phyloP scores from a whole-genome alignment of 176 grass and related monocot genomes.

The Aegilops sharonensis region DNA sequence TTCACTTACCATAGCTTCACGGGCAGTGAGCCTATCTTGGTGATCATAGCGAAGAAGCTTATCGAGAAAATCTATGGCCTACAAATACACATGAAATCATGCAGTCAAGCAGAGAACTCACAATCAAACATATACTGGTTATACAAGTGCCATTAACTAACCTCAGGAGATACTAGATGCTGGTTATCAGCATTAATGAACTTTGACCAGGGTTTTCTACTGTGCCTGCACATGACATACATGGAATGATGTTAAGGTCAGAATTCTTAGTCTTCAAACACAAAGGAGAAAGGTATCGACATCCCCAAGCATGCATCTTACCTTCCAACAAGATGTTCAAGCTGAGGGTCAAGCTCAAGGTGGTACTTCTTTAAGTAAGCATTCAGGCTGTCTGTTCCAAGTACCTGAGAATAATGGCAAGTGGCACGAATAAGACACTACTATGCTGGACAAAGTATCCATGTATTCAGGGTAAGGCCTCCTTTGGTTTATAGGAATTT shows the following conservation, averaged over 20 bases:
- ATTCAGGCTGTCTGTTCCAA: conserved; percentile 86
- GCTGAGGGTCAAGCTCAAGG: conserved; percentile 88
- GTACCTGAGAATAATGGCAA: conserved; percentile 57
- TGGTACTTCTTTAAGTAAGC: conserved; percentile 91
- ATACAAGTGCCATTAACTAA: conserved; percentile 25
- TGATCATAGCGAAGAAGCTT: conserved; percentile 95
- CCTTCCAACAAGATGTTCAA: conserved; percentile 98
- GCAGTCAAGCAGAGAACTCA: conserved; percentile 5
- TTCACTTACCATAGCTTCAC: conserved; percentile 91
- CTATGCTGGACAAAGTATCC: neutral
- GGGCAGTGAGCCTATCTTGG: conserved; percentile 88
- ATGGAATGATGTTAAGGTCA: conserved; percentile 16
- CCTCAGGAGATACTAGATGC: conserved; percentile 92
- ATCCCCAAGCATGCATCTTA: conserved; percentile 28
- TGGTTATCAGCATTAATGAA: conserved; percentile 95
- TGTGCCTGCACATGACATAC: conserved; percentile 58
- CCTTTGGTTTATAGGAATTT: no score
- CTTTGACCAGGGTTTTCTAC: conserved; percentile 79
- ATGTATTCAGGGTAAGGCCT: neutral
- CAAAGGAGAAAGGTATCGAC: neutral
- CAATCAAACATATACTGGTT: neutral
- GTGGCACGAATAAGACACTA: conserved; percentile 5
- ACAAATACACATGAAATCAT: conserved; percentile 33
- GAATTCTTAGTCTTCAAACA: neutral
- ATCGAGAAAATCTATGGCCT: conserved; percentile 98